Evolutionary conservation across 805 yeast genomes (phyloP).

Genomic region (Yamadazyma insecticola): DNA sequence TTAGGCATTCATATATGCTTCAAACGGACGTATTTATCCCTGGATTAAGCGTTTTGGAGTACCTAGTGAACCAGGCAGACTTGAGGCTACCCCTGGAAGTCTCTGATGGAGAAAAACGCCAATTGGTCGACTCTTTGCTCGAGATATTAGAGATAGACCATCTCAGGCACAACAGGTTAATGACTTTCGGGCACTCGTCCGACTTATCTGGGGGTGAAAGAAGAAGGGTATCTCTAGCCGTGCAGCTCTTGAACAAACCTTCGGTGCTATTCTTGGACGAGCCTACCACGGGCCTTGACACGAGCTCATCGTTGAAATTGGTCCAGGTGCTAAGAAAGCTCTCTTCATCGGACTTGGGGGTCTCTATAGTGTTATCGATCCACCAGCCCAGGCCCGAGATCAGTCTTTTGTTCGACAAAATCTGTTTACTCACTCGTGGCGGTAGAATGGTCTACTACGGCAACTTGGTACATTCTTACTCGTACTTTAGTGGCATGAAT

Average conservation of each 20-base stretch:
- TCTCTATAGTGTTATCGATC: slow-evolving; percentile 70
- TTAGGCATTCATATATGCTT: slow-evolving; percentile 58
- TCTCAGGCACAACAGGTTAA: slow-evolving; percentile 55
- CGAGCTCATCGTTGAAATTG: slow-evolving; percentile 65
- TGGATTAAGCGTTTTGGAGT: slow-evolving; percentile 67
- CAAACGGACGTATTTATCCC: slow-evolving; percentile 75
- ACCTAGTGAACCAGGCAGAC: slow-evolving; percentile 66
- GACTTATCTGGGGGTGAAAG: slow-evolving; percentile 86
- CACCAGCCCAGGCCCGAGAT: slow-evolving; percentile 86
- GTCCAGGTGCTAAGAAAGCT: slow-evolving; percentile 54
- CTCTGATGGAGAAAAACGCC: slow-evolving; percentile 36
- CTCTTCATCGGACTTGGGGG: slow-evolving; percentile 47
- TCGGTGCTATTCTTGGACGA: slow-evolving; percentile 76
- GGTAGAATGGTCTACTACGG: slow-evolving; percentile 50
- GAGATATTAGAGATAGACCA: slow-evolving; percentile 62
- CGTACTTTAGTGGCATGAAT: slow-evolving; percentile 40
- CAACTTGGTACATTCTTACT: slow-evolving; percentile 37
- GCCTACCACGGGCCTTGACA: slow-evolving; percentile 85
- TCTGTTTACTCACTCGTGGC: slow-evolving; percentile 59
- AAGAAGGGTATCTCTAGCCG: slow-evolving; percentile 70
- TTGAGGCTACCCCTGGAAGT: slow-evolving; percentile 54
- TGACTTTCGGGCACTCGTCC: slow-evolving; percentile 25
- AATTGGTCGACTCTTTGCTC: slow-evolving; percentile 56
- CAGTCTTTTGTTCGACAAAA: slow-evolving; percentile 58
- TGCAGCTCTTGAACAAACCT: slow-evolving; percentile 74